Evolutionary conservation across 164 flowering plant genomes (phyloP).

Genomic region (Vitis vinifera): ASM3070453v1 NC_081809.1:1111001-1111500

Average conservation of each 20-base stretch:
- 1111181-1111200: slow-evolving; percentile 86
- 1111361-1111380: background rate
- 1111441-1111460: slow-evolving; percentile 96
- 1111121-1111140: background rate
- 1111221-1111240: slow-evolving; percentile 83
- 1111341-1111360: slow-evolving; percentile 5
- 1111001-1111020: no score
- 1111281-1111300: slow-evolving; percentile 59
- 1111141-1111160: background rate
- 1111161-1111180: background rate
- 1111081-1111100: background rate
- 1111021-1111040: no score
- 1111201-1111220: slow-evolving; percentile 87
- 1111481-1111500: slow-evolving; percentile 47
- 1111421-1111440: slow-evolving; percentile 81
- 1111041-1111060: no score
- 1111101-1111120: background rate
- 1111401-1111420: slow-evolving; percentile 77
- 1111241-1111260: slow-evolving; percentile 78
- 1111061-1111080: background rate
- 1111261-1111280: slow-evolving; percentile 51
- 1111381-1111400: slow-evolving; percentile 48
- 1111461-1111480: slow-evolving; percentile 45
- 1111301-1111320: slow-evolving; percentile 58
- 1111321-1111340: slow-evolving; percentile 55